A percentile compares a stretch with the other conserved stretches of the same genome.
Evolutionary conservation across 495 filamentous ascomycete genomes (phyloP).

Genomic region (Saxispiralis lemnorum): DNA sequence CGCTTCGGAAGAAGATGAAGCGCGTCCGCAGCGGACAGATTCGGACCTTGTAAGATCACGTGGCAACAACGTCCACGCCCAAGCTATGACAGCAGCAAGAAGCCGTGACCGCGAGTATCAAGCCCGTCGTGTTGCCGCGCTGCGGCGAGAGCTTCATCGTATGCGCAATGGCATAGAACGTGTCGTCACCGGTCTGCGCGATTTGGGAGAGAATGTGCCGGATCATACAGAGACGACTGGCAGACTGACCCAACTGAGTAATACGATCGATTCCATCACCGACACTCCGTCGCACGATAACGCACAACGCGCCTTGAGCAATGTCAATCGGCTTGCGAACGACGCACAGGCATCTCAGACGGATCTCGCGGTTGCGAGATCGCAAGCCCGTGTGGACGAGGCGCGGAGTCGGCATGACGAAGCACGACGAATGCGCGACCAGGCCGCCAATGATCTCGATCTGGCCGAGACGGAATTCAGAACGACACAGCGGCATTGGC

Average conservation of each 20-base stretch:
- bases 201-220: slow-evolving; percentile 15
- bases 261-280: slow-evolving; percentile 10
- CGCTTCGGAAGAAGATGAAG: slow-evolving; percentile 10
- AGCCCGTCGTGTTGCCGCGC: slow-evolving; percentile 15
- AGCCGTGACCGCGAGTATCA: slow-evolving; percentile 13
- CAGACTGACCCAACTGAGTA: slow-evolving; percentile 6
- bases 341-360: neutral
- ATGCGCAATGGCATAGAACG: slow-evolving; percentile 20
- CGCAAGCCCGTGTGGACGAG: slow-evolving; percentile 13
- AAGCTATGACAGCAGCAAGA: slow-evolving; percentile 7
- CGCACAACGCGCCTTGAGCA: slow-evolving; percentile 1
- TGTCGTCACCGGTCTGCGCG: slow-evolving; percentile 17
- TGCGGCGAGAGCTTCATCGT: slow-evolving; percentile 17
- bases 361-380: slow-evolving; percentile 4
- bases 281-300: slow-evolving; percentile 3
- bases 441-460: slow-evolving; percentile 15
- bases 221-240: slow-evolving; percentile 4
- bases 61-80: slow-evolving; percentile 10
- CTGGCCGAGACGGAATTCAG: slow-evolving; percentile 12
- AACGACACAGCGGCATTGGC: slow-evolving; percentile 9
- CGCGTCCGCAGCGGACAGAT: neutral
- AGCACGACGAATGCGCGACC: slow-evolving; percentile 12
- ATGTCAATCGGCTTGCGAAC: slow-evolving; percentile 1
- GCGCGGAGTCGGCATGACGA: slow-evolving; percentile 10
- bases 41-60: neutral